These are phyloP conservation scores for Quercus cerris DNA, from an alignment of 306 rosid genomes.

Conservation along the genomic window DNA sequence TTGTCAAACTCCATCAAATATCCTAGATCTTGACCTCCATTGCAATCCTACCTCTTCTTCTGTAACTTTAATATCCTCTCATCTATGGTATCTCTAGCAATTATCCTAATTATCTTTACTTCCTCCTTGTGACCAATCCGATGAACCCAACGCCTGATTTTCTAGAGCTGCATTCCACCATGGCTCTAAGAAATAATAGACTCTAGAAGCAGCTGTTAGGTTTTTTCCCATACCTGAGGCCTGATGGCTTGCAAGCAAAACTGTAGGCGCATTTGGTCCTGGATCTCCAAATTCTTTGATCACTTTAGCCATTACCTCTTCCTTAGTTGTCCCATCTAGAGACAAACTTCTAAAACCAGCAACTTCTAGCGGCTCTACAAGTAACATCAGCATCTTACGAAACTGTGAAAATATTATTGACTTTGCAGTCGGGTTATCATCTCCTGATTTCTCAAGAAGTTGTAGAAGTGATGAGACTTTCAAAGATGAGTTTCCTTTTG, in stretches of 20 bases:
- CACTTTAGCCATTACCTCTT: slow-evolving; percentile 52
- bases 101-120: slow-evolving; percentile 65
- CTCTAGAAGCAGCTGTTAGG: slow-evolving; percentile 67
- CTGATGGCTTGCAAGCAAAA: slow-evolving; percentile 77
- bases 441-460: slow-evolving; percentile 54
- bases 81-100: slow-evolving; percentile 62
- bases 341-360: slow-evolving; percentile 68
- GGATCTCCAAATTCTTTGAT: slow-evolving; percentile 49
- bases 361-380: slow-evolving; percentile 50
- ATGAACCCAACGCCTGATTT: slow-evolving; percentile 76
- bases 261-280: slow-evolving; percentile 26
- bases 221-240: slow-evolving; percentile 71
- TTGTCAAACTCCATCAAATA: background rate
- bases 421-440: slow-evolving; percentile 40
- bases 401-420: slow-evolving; percentile 86
- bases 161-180: slow-evolving; percentile 90
- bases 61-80: slow-evolving; percentile 57
- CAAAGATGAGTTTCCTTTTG: slow-evolving; percentile 36
- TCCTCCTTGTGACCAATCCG: slow-evolving; percentile 73
- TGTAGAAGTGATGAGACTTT: slow-evolving; percentile 55
- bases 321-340: slow-evolving; percentile 66
- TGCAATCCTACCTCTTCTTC: slow-evolving; percentile 54
- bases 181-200: slow-evolving; percentile 67
- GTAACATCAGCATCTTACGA: slow-evolving; percentile 49
- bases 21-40: slow-evolving; percentile 21